Evolutionary conservation across 345 rosid species (phyloP).

Genomic region (Heritiera fomes): DNA sequence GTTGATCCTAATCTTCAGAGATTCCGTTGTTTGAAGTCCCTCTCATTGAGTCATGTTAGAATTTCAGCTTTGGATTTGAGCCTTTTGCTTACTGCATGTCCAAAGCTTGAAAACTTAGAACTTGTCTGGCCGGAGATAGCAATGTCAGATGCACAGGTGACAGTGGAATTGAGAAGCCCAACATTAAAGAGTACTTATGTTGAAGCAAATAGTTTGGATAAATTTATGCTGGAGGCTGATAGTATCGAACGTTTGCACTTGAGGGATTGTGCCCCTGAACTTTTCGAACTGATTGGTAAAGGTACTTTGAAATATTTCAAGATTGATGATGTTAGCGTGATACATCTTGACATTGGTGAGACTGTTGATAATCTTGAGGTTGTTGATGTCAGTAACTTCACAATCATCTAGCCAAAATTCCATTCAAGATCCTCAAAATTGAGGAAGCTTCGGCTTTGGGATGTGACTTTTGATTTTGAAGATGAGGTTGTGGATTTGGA

Average conservation of each 20-base stretch:
- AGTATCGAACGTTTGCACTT: constrained; percentile 70
- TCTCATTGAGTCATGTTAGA: constrained; percentile 60
- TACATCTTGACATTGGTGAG: constrained; percentile 74
- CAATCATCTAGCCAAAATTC: constrained; percentile 73
- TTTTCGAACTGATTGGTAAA: constrained; percentile 76
- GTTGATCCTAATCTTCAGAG: constrained; percentile 74
- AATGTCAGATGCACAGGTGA: constrained; percentile 74
- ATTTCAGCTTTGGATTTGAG: constrained; percentile 76
- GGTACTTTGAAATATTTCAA: constrained; percentile 74
- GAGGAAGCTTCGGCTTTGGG: constrained; percentile 80
- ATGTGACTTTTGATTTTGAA: constrained; percentile 61
- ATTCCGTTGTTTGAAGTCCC: constrained; percentile 76
- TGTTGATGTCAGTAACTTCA: constrained; percentile 72
- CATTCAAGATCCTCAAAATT: constrained; percentile 67
- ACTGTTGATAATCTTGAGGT: constrained; percentile 63
- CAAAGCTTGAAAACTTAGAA: constrained; percentile 59
- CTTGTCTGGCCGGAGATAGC: constrained; percentile 72
- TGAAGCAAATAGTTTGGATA: constrained; percentile 68
- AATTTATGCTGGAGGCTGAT: constrained; percentile 83
- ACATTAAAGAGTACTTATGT: constrained; percentile 63
- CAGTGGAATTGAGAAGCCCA: constrained; percentile 61
- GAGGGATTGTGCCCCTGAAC: constrained; percentile 68
- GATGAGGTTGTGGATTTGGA: constrained; percentile 67
- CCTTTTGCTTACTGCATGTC: constrained; percentile 74
- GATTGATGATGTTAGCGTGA: constrained; percentile 66